Percentiles rank a stretch among this genome's conserved stretches.
These are phyloP conservation scores for Epipyxis sp. DNA, from an alignment of 108 stramenopile species.

Conservation along the genomic window DNA sequence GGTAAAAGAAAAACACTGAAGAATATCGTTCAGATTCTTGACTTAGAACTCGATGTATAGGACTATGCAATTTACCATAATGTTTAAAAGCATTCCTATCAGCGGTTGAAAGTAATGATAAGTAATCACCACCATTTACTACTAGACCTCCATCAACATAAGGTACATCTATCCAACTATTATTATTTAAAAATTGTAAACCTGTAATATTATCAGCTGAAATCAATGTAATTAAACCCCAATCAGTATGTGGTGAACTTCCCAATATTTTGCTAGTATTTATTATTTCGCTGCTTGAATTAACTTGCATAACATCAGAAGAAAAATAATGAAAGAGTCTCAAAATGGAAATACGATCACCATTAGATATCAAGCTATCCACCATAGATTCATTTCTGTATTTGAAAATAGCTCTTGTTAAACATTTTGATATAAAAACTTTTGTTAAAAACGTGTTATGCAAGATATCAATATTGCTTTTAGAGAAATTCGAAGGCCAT, in stretches of 20 bases:
- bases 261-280: neutral
- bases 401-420: neutral
- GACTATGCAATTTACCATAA: neutral
- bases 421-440: neutral
- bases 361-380: neutral
- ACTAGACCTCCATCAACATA: neutral
- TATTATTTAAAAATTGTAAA: conserved; percentile 16
- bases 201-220: conserved; percentile 8
- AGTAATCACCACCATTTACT: conserved; percentile 14
- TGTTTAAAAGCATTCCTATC: neutral
- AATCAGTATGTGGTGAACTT: conserved; percentile 28
- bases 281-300: conserved; percentile 13
- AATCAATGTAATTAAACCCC: conserved; percentile 16
- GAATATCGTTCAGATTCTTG: neutral
- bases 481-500: neutral
- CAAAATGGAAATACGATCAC: conserved; percentile 2
- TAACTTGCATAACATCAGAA: conserved; percentile 3
- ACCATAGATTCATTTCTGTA: neutral
- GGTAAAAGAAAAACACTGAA: neutral
- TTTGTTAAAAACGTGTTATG: neutral
- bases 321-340: conserved; percentile 29
- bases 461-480: neutral
- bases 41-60: neutral
- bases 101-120: neutral
- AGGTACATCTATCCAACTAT: conserved; percentile 6